Base-by-base conservation (phyloP, 75 land plant genomes). In the Pinus taeda region DNA sequence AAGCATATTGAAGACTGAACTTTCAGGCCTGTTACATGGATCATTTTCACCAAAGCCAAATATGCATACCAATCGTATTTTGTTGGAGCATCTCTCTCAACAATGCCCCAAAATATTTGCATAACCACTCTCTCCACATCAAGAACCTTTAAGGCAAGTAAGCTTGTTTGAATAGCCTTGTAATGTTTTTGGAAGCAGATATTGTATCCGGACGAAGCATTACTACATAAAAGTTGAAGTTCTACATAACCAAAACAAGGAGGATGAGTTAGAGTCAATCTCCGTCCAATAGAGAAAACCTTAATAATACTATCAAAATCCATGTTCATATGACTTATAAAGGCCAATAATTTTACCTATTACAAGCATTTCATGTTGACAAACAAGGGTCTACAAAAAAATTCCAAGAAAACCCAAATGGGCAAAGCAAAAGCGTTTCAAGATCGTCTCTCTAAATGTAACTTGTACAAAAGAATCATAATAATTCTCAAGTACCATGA, bases 91-190 rank as follows among this genome's bases (percentile, higher is more conserved):
- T 90, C 87, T 36, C 79, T 83, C 78, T 93, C 94, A 3, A 75
- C 94, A 9, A 89, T 18, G 39, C 93, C 96, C 96, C 96, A 93
- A 85, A 86, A 93, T 6, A 91, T 71, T 14, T 93, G 89, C n/a
- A 93, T 77, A 80, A 89, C 91, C 15, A n/a, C n/a, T n/a, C n/a
- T n/a, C n/a, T n/a, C n/a, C n/a, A n/a, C n/a, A n/a, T n/a, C n/a
- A n/a, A n/a, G 58, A 11, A 88, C 83, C 67, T 89, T 89, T 73
- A 93, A 69, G 21, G 96, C 94, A 74, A 82, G 79, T 3, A 93
- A 72, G 7, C 91, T 92, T 36, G 82, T 89, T n/a, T 82, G 70
- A 55, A 92, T 84, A 33, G 95, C 95, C 75, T 77, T 85, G 2
- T 66, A 73, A 57, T 88, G 92, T 62, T 82, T 88, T 20, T 87